A percentile compares a stretch with the other conserved stretches of the same genome.
phyloP scores from a whole-genome alignment of 257 asterid species.

The Ehretia macrophylla region DNA sequence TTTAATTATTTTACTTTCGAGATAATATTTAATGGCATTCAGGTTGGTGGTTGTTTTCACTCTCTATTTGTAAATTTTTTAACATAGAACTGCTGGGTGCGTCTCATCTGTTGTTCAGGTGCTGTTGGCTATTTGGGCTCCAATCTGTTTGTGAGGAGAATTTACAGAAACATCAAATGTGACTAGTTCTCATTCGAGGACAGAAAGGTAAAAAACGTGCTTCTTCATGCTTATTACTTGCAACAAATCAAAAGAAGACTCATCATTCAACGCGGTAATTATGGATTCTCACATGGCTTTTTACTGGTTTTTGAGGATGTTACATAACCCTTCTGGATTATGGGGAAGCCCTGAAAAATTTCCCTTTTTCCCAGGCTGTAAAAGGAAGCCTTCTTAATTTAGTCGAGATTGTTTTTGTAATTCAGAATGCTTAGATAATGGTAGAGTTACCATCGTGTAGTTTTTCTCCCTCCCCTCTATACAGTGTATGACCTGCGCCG shows the following conservation, averaged over 20 bases:
- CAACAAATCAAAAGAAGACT: constrained; percentile 14
- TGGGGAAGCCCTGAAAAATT: constrained; percentile 27
- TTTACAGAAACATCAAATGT: constrained; percentile 90
- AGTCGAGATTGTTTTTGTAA: constrained; percentile 26
- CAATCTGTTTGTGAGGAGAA: constrained; percentile 88
- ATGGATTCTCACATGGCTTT: constrained; percentile 11
- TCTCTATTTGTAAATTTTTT: not conserved
- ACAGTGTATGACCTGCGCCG: too few relatives aligned
- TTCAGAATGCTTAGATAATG: constrained; percentile 16
- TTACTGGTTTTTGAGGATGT: constrained; percentile 21
- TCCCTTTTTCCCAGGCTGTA: constrained; percentile 30
- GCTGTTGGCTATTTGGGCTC: constrained; percentile 95
- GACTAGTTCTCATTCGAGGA: constrained; percentile 36
- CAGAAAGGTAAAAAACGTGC: constrained; percentile 8
- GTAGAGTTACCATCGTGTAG: constrained; percentile 15
- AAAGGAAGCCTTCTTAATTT: constrained; percentile 17
- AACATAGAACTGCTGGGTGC: not conserved
- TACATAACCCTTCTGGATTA: constrained; percentile 26
- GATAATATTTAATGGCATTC: not conserved
- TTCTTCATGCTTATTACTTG: constrained; percentile 4
- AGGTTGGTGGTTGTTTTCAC: not conserved
- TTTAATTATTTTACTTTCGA: too few relatives aligned
- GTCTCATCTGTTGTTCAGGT: constrained; percentile 43
- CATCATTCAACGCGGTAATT: not conserved
- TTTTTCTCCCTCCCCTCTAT: constrained; percentile 12